These are phyloP conservation scores for Xylariaceae sp. DNA, from an alignment of 2,329 filamentous ascomycete species.

Conservation along the genomic window DNA sequence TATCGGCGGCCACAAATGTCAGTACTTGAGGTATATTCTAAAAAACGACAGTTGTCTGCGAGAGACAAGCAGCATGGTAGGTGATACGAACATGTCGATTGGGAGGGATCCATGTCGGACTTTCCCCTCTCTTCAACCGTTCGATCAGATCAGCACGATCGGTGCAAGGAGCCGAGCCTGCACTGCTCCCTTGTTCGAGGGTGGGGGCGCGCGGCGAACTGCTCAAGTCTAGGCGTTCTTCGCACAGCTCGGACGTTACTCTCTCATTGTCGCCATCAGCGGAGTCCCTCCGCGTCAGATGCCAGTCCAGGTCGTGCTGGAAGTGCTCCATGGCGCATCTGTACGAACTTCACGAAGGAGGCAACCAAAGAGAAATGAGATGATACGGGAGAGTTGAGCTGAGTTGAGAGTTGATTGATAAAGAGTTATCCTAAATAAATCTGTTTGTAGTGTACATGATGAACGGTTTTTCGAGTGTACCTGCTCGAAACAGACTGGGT, in stretches of 20 bases:
- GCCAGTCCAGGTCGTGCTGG: slow-evolving; percentile 43
- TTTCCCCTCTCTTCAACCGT: slow-evolving; percentile 73
- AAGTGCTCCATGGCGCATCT: slow-evolving; percentile 51
- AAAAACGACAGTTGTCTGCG: background rate
- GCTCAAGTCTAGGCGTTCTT: slow-evolving; percentile 46
- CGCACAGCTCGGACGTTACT: slow-evolving; percentile 56
- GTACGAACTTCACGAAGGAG: slow-evolving; percentile 4
- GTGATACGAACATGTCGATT: slow-evolving; percentile 49
- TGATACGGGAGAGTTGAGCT: background rate
- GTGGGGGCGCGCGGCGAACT: slow-evolving; percentile 33
- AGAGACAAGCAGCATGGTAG: background rate
- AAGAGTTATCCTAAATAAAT: background rate
- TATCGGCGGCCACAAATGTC: slow-evolving; percentile 21
- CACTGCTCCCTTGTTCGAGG: slow-evolving; percentile 27
- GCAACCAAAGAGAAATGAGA: background rate
- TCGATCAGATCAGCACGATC: slow-evolving; percentile 78
- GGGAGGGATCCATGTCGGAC: slow-evolving; percentile 64
- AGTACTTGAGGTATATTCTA: background rate
- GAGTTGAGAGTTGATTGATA: background rate
- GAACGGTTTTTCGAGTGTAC: background rate
- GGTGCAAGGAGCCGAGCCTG: slow-evolving; percentile 35
- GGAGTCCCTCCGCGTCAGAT: slow-evolving; percentile 29
- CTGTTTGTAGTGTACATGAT: background rate
- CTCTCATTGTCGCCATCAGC: slow-evolving; percentile 40
- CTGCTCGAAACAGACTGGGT: background rate